Conservation (phyloP, 306 rosid species). For the Medicago ruthenica region DNA sequence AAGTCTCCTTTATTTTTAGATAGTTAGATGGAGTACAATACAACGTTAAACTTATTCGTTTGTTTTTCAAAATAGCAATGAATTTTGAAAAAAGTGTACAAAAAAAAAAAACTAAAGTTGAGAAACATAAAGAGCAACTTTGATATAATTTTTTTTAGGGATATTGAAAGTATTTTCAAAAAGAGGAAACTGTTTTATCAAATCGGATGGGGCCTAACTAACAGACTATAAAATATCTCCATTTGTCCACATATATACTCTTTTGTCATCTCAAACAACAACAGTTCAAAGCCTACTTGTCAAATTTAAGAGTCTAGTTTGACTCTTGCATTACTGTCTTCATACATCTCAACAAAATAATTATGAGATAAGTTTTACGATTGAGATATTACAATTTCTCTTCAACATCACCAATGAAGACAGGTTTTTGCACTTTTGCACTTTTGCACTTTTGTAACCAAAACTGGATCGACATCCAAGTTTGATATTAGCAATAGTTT, state of each 20-base stretch:
- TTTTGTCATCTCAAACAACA: conserved; percentile 30
- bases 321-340: background rate
- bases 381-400: background rate
- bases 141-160: conserved; percentile 39
- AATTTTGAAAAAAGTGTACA: background rate
- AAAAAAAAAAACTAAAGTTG: background rate
- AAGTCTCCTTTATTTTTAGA: background rate
- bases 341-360: background rate
- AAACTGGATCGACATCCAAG: background rate
- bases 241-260: conserved; percentile 20
- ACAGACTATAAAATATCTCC: background rate
- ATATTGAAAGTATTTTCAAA: background rate
- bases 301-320: background rate
- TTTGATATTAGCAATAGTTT: background rate
- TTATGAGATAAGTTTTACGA: background rate
- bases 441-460: conserved; percentile 1
- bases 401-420: background rate
- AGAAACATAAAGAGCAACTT: conserved; percentile 8
- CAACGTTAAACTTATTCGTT: background rate
- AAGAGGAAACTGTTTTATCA: conserved; percentile 24
- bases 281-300: conserved; percentile 19
- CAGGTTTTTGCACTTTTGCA: conserved; percentile 3
- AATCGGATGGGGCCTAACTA: conserved; percentile 37
- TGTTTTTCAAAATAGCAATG: background rate
- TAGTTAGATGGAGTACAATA: background rate